phyloP scores from a whole-genome alignment of 768 basidiomycete genomes.

The Trametes cinnabarina region DNA sequence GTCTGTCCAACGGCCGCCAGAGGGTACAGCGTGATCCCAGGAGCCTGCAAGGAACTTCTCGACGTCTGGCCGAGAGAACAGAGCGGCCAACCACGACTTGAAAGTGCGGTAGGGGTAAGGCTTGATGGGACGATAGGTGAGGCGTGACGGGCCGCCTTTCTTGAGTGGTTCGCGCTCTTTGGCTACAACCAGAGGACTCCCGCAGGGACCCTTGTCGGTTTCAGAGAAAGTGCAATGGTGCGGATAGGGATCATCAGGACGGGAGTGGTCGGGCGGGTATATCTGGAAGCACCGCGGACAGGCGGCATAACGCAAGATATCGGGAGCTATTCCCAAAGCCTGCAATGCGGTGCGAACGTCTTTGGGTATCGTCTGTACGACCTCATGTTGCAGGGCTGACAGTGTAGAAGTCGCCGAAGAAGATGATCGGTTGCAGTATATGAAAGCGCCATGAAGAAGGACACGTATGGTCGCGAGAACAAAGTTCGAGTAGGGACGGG shows the following conservation, averaged over 20 bases:
- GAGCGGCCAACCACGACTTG: too few species aligned
- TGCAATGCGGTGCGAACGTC: neutral
- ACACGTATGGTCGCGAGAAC: conserved; percentile 30
- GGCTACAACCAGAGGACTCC: too few species aligned
- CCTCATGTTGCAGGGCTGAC: neutral
- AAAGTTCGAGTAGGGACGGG: neutral
- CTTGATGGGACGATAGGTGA: too few species aligned
- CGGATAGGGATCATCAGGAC: neutral
- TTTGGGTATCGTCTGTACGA: neutral
- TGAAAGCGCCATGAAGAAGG: neutral
- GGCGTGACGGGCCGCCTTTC: too few species aligned
- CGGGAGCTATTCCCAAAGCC: neutral
- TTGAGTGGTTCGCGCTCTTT: too few species aligned
- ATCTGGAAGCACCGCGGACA: neutral
- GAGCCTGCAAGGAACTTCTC: too few species aligned
- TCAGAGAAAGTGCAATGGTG: neutral
- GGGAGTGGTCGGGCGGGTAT: neutral
- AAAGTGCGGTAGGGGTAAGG: too few species aligned
- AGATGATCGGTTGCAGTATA: neutral
- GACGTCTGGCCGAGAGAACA: too few species aligned
- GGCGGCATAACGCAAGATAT: neutral
- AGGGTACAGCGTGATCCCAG: too few species aligned
- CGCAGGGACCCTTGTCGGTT: neutral
- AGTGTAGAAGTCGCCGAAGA: neutral
- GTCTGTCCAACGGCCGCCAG: conserved; percentile 2